Evolutionary conservation across 139 green algal species (phyloP), one percentile per base, ranked within the genome.

Genomic region (Micractinium conductrix): DNA sequence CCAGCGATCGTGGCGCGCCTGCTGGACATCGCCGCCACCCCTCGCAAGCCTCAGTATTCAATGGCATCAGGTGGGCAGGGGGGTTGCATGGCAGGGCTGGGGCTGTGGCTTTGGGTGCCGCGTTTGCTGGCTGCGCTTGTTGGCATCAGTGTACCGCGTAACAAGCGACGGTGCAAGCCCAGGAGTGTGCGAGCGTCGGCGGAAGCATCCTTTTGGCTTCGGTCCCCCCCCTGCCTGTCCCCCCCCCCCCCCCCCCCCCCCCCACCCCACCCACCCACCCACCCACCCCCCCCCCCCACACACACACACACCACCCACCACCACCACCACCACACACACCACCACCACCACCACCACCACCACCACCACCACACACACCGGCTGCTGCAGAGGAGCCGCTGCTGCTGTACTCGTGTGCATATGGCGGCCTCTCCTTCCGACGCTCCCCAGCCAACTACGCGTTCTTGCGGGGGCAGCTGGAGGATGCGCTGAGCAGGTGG

Each of bases 31-130:
- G 69, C 75, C 0, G 69, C 65, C 17, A 67, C 21, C 0, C 92
- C 93, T 4, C 62, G 87, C 72, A 98, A 98, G 88, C 96, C 96
- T 10, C 91, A 96, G 78, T 82, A 60, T 38, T 35, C 6, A 22
- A 71, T 71, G 76, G 76, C 76, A 1, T 82, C 76, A 43, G 76
- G 76, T 82, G 58, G 21, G 75, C 10, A 8, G 43, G 44, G 69
- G 30, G 2, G 38, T 35, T 38, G 22, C 6, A 17, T 75, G 69
- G 22, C 33, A 24, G 17, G 60, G 19, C 60, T 68, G 28, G 60
- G 60, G 60, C 26, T n/a, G n/a, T n/a, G n/a, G n/a, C n/a, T 28
- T 30, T 5, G 60, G 14, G n/a, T 42, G 65, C 65, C 8, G 65
- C 33, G 65, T 5, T n/a, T 74, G n/a, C n/a, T 44, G 67, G n/a